A percentile compares a stretch with the other conserved stretches of the same genome.
Conservation (phyloP, 441 rosid species). For the Metrosideros polymorpha region DNA sequence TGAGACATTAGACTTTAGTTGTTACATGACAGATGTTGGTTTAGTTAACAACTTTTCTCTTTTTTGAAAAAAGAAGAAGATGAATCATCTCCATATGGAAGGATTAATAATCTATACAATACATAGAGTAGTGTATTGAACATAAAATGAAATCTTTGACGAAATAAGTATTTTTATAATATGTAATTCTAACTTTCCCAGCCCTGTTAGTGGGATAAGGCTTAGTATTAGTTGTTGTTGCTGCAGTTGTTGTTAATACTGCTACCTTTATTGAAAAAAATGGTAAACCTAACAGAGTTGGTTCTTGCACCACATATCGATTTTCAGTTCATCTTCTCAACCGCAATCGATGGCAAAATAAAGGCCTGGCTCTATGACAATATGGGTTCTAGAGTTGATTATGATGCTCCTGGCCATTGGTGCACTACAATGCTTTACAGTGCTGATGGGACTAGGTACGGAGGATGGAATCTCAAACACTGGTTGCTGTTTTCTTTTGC, state of each 20-base stretch:
- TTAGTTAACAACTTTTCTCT: neutral
- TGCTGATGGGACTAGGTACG: constrained; percentile 81
- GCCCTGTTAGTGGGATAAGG: neutral
- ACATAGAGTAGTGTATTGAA: neutral
- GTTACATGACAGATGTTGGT: neutral
- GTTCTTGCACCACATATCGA: neutral
- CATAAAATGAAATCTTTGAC: neutral
- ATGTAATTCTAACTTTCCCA: neutral
- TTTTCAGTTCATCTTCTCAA: constrained; percentile 78
- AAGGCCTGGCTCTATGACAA: constrained; percentile 93
- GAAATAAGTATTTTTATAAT: neutral
- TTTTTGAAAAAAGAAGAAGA: neutral
- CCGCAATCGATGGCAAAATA: constrained; percentile 81
- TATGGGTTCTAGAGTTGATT: constrained; percentile 76
- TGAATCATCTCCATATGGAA: neutral
- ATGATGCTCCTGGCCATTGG: constrained; percentile 73
- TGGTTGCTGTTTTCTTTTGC: neutral
- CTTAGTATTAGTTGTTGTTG: neutral
- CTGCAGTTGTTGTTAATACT: neutral
- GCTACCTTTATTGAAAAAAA: neutral
- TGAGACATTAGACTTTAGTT: neutral
- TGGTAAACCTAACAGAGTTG: neutral
- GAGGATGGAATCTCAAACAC: neutral
- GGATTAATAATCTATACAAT: neutral
- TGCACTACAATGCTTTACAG: constrained; percentile 87